Conservation (phyloP, 106 monocot genomes). For the Amphibolis antarctica region DNA sequence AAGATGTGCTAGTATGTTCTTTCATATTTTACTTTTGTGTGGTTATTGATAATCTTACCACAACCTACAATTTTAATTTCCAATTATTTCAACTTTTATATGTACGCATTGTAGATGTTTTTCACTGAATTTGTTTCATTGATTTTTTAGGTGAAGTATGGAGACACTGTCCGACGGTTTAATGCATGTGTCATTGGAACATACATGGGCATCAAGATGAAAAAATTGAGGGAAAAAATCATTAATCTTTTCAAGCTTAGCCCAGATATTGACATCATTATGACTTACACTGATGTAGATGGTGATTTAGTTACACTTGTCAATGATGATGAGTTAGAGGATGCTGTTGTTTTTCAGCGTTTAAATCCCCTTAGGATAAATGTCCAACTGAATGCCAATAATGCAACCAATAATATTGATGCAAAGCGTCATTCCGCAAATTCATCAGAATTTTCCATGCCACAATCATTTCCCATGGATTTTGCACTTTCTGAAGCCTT, state of each 20-base stretch:
- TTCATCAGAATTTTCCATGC: neutral
- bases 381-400: constrained; percentile 36
- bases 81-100: neutral
- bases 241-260: constrained; percentile 44
- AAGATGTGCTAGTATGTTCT: neutral
- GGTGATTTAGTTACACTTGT: constrained; percentile 67
- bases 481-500: constrained; percentile 34
- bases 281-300: constrained; percentile 85
- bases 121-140: constrained; percentile 4
- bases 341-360: constrained; percentile 61
- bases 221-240: constrained; percentile 42
- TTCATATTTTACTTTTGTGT: neutral
- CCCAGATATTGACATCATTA: constrained; percentile 33
- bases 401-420: constrained; percentile 6
- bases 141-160: constrained; percentile 66
- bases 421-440: neutral
- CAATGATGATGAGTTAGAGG: constrained; percentile 64
- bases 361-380: constrained; percentile 73
- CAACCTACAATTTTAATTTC: neutral
- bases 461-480: constrained; percentile 7
- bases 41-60: neutral
- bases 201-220: constrained; percentile 37
- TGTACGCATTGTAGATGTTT: neutral
- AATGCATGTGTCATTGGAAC: constrained; percentile 25
- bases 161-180: constrained; percentile 57